Base-by-base conservation (phyloP, 768 basidiomycete genomes). In the Russula ochroleuca region DNA sequence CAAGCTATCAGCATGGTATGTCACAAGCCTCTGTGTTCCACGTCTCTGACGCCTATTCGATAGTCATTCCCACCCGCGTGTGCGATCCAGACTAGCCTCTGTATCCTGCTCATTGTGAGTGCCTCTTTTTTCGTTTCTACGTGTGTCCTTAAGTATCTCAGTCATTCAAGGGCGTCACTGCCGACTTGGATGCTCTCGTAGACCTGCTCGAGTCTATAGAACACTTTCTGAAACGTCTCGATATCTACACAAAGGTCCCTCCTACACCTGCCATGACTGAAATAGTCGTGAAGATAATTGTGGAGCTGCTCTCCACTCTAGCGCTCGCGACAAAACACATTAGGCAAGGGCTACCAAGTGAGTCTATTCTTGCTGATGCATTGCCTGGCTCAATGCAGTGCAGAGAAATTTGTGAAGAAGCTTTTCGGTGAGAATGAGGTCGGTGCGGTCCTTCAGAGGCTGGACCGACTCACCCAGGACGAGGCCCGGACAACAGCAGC, bases 1-100 rank as follows among this genome's bases (percentile, higher is more conserved):
- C 7, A n/a, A 1, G 19, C 31, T 35, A 9, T 52, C 31, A 19
- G 17, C 33, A 9, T 52, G 28, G 51, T 52, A 52, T 15, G 51
- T 52, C 19, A 1, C 7, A 31, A 17, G 14, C 14, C 14, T 15
- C 40, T 15, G 40, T 5, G 28, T 38, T 38, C 38, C 38, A 38
- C 38, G 14, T 11, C 5, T 38, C 38, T 38, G 14, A 38, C 31
- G 87, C 77, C 28, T 43, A 6, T 43, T 43, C 41, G 6, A 43
- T 15, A 43, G 41, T 17, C 41, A 43, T 43, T 43, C 41, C 41
- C 41, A 43, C 41, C 41, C 17, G 41, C 41, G 6, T 15, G 17
- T 0, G 41, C 41, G 10, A 28, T 28, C 28, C 28, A 28, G 28
- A 28, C 28, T 5, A 5, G 28, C 28, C 28, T 28, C 28, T 2